Base-by-base conservation (phyloP, 257 asterid species). In the Marsdenia floribunda region DNA sequence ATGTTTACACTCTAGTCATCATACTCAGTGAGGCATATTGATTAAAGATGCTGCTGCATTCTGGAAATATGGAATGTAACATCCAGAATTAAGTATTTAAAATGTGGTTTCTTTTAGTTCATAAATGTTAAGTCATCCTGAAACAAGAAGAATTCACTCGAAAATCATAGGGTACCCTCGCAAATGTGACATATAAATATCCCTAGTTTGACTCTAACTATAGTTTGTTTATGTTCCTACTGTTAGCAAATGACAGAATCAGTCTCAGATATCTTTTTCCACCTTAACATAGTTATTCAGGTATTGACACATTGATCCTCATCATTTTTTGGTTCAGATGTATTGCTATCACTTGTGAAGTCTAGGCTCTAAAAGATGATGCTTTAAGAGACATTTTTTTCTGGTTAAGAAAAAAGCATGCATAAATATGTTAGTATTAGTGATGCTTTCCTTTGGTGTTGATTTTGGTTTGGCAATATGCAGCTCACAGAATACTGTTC, bases 401-500 rank as follows among this genome's bases (percentile, higher is more conserved):
- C 63, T 14, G 22, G 50, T 60, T 33, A 63, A 11, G 11, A 53
- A 7, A 47, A 16, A 11, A 14, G 15, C 15, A 63, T 35, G 6
- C 14, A 6, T 47, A 47, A 74, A 16, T 50, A 38, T 29, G 4
- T 21, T 40, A 16, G 38, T 40, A 19, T 66, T 53, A 21, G 15
- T 55, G 33, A 11, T 42, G 52, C 40, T 60, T 73, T 29, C 33
- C 38, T 58, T 54, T 4, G 26, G 6, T 40, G 37, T 67, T 40
- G 50, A 72, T 68, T 57, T 59, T 6, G 67, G 58, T 55, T 66
- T 38, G 50, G 74, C 54, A 40, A 78, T 80, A 78, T 73, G 84
- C 91, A 93, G 97, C 71, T 88, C 96, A 1, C 92, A 80, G 86
- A 83, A 77, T 78, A 85, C 85, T 46, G 87, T 84, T 68, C 69